Conservation (phyloP, 306 rosid genomes). For the Prunus dulcis region DNA sequence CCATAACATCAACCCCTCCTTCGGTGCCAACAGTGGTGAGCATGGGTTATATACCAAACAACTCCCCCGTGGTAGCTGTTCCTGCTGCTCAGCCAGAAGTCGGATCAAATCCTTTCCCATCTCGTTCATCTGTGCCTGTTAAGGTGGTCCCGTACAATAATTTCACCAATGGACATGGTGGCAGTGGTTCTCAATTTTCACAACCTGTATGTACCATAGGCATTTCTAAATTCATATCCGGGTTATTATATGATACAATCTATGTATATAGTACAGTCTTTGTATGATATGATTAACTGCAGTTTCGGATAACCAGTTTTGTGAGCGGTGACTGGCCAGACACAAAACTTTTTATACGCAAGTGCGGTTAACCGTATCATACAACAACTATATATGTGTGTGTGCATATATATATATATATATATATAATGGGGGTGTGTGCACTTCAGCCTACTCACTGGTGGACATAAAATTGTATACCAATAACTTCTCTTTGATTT, state of each 20-base stretch:
- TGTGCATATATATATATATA: neutral
- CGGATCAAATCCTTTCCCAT: constrained; percentile 41
- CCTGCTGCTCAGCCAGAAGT: constrained; percentile 58
- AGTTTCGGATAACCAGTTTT: no score
- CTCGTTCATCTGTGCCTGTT: constrained; percentile 60
- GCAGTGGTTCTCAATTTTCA: constrained; percentile 61
- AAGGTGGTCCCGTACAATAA: constrained; percentile 61
- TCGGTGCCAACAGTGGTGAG: constrained; percentile 50
- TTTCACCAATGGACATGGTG: constrained; percentile 57
- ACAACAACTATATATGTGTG: neutral
- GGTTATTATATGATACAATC: neutral
- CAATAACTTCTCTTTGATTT: neutral
- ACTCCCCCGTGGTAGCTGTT: constrained; percentile 42
- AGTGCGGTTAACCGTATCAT: no score
- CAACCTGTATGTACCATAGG: constrained; percentile 62
- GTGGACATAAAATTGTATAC: neutral
- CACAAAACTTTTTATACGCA: no score
- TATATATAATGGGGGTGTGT: neutral
- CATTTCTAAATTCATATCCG: constrained; percentile 9
- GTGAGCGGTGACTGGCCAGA: no score
- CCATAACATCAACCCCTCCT: constrained; percentile 34
- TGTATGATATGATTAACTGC: no score
- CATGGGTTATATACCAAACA: constrained; percentile 61
- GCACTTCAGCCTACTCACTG: neutral
- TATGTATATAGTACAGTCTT: no score